Percentiles rank a stretch among this genome's conserved stretches.
phyloP scores from a whole-genome alignment of 2,329 filamentous ascomycete species.

The Pseudocercospora fuligena region DNA sequence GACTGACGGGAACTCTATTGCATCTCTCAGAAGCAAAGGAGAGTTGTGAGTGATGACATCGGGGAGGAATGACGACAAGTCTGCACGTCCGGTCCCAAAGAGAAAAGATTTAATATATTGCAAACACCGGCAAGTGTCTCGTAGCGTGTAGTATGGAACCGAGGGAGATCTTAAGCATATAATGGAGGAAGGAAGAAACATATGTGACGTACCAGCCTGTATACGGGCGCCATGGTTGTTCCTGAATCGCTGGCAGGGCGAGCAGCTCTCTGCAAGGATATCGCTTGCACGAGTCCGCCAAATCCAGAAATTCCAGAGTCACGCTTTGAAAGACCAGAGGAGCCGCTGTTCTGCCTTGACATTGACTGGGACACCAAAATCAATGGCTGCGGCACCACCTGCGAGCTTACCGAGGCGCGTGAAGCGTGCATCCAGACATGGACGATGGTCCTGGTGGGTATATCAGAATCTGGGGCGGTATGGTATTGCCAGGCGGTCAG shows the following conservation, averaged over 20 bases:
- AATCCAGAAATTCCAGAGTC: conserved; percentile 30
- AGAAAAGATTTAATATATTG: not conserved
- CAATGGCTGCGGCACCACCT: conserved; percentile 32
- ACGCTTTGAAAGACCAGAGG: conserved; percentile 22
- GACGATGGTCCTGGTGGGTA: conserved; percentile 3
- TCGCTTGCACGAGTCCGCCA: conserved; percentile 20
- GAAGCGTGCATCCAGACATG: conserved; percentile 20
- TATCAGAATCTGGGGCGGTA: not conserved
- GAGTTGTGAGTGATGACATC: not conserved
- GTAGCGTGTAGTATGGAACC: not conserved
- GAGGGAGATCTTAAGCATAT: conserved; percentile 1
- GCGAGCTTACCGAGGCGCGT: conserved; percentile 29
- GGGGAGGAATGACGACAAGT: conserved; percentile 3
- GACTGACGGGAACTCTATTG: not conserved
- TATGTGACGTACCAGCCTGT: conserved; percentile 31
- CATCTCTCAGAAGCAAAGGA: not conserved
- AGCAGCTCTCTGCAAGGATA: conserved; percentile 26
- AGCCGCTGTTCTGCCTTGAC: conserved; percentile 28
- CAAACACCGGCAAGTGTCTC: not conserved
- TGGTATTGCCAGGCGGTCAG: not conserved
- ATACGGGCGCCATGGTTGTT: conserved; percentile 31
- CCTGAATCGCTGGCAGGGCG: conserved; percentile 23
- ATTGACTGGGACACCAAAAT: conserved; percentile 26
- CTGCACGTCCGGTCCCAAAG: not conserved
- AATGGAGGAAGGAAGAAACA: conserved; percentile 8